Conservation (phyloP, 2,329 filamentous ascomycete species). For the Nigrospora sphaerica region DNA sequence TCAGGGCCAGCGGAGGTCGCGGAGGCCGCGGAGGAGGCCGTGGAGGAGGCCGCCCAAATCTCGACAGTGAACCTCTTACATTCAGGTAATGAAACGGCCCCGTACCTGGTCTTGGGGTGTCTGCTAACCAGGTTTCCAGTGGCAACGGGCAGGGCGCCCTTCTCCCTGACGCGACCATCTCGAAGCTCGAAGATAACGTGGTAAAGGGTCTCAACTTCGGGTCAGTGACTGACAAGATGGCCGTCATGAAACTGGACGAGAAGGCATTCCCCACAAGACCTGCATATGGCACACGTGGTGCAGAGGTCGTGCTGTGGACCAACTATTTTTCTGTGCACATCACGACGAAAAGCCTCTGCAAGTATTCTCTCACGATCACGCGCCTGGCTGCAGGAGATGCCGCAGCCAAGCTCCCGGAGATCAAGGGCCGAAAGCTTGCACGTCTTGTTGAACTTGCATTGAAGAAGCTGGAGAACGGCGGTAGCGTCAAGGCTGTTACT, state of each 20-base stretch:
- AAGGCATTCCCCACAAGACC: slow-evolving; percentile 37
- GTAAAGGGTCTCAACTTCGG: slow-evolving; percentile 22
- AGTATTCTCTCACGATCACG: slow-evolving; percentile 36
- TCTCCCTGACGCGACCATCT: slow-evolving; percentile 20
- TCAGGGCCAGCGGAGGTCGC: slow-evolving; percentile 12
- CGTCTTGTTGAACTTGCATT: slow-evolving; percentile 32
- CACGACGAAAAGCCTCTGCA: slow-evolving; percentile 28
- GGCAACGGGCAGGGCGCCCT: slow-evolving; percentile 7
- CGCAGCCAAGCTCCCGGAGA: background rate
- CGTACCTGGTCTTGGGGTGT: background rate
- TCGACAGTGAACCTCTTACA: slow-evolving; percentile 15
- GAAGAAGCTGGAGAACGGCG: slow-evolving; percentile 21
- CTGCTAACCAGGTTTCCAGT: slow-evolving; percentile 1
- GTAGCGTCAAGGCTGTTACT: slow-evolving; percentile 29
- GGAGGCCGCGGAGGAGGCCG: slow-evolving; percentile 5
- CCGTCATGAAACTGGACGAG: slow-evolving; percentile 21
- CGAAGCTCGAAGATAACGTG: slow-evolving; percentile 33
- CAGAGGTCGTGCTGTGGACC: slow-evolving; percentile 38
- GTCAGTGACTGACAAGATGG: slow-evolving; percentile 27
- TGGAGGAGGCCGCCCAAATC: slow-evolving; percentile 9
- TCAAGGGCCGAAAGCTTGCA: slow-evolving; percentile 36
- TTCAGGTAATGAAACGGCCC: slow-evolving; percentile 20
- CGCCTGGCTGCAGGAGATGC: slow-evolving; percentile 4
- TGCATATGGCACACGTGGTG: slow-evolving; percentile 38
- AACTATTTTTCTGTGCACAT: slow-evolving; percentile 45